These are phyloP conservation scores for Medicago arabica DNA, from an alignment of 306 rosid species.

Conservation along the genomic window DNA sequence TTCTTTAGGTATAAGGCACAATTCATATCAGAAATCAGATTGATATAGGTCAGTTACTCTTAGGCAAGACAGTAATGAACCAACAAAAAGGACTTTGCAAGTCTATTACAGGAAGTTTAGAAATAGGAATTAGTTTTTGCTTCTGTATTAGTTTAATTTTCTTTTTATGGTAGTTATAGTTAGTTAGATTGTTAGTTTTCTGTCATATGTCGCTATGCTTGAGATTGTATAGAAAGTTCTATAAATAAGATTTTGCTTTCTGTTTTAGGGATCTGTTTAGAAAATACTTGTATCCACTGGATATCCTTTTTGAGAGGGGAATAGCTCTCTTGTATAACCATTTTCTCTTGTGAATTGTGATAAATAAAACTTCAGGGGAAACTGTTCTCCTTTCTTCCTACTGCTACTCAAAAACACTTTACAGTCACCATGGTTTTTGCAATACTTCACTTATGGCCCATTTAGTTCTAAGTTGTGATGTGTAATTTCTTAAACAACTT, in stretches of 20 bases:
- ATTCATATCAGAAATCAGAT: conserved; percentile 6
- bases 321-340: not conserved
- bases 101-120: not conserved
- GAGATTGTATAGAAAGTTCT: not conserved
- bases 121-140: not conserved
- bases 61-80: not conserved
- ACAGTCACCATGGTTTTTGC: conserved; percentile 1
- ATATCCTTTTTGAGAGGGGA: not conserved
- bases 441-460: conserved; percentile 20
- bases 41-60: conserved; percentile 3
- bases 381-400: not conserved
- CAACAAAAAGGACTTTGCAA: not conserved
- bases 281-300: not conserved
- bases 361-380: not conserved
- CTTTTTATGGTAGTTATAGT: not conserved
- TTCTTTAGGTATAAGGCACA: not conserved
- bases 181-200: not conserved
- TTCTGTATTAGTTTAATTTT: not conserved
- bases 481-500: conserved; percentile 34
- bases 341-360: not conserved
- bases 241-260: not conserved
- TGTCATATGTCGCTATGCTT: not conserved
- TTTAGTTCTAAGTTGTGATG: conserved; percentile 16
- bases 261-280: not conserved
- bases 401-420: not conserved